phyloP scores from a whole-genome alignment of 345 rosid species.

The Eutrema japonicum region DNA sequence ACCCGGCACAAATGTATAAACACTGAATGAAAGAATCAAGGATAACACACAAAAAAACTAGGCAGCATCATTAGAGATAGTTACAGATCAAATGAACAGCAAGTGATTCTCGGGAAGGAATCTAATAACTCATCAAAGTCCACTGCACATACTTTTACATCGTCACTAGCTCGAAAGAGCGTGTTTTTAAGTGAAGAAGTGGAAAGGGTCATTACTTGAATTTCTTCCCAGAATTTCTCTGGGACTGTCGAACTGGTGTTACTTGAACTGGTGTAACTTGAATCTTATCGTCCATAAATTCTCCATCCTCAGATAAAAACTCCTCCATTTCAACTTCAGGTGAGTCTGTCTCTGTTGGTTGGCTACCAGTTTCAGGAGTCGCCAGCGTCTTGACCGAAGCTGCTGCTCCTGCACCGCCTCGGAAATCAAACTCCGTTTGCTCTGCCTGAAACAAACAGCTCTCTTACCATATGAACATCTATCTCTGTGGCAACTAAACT shows the following conservation, averaged over 20 bases:
- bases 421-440: slow-evolving; percentile 60
- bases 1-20: not conserved
- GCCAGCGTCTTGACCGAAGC: slow-evolving; percentile 46
- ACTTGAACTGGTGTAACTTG: slow-evolving; percentile 65
- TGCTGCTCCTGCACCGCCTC: slow-evolving; percentile 85
- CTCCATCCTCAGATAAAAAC: slow-evolving; percentile 53
- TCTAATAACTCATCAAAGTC: slow-evolving; percentile 22
- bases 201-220: slow-evolving; percentile 56
- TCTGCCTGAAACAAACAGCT: slow-evolving; percentile 53
- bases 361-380: slow-evolving; percentile 45
- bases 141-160: not conserved
- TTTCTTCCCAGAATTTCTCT: slow-evolving; percentile 70
- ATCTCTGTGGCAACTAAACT: slow-evolving; percentile 3
- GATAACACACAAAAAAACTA: slow-evolving; percentile 4
- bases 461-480: slow-evolving; percentile 5
- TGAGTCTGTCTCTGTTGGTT: slow-evolving; percentile 51
- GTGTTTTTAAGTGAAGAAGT: slow-evolving; percentile 23
- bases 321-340: slow-evolving; percentile 56
- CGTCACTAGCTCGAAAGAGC: slow-evolving; percentile 1
- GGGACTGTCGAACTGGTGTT: slow-evolving; percentile 69
- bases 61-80: not conserved
- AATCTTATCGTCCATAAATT: slow-evolving; percentile 46
- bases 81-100: slow-evolving; percentile 18
- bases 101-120: not conserved
- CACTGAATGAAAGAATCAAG: not conserved